Evolutionary conservation across 192 early-diverging fungal species (phyloP).

Genomic region (Backusella luteola): DNA sequence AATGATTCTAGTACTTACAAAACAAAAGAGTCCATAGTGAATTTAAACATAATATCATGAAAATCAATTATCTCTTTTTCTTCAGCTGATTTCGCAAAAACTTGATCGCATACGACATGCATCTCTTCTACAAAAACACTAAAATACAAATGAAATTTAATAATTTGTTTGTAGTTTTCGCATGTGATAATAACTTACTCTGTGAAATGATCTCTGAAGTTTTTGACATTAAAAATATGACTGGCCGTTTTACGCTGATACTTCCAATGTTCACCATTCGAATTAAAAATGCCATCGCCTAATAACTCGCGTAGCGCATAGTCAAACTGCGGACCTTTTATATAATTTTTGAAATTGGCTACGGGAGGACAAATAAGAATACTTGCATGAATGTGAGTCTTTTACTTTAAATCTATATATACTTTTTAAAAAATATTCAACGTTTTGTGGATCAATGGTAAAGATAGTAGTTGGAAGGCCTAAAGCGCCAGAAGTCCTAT

Average conservation of each 20-base stretch:
- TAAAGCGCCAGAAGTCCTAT: slow-evolving; percentile 17
- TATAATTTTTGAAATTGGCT: slow-evolving; percentile 39
- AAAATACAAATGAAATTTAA: background rate
- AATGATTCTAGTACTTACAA: slow-evolving; percentile 22
- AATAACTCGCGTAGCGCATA: slow-evolving; percentile 48
- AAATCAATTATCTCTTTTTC: slow-evolving; percentile 35
- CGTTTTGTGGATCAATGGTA: slow-evolving; percentile 27
- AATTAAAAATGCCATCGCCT: slow-evolving; percentile 70
- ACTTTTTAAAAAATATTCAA: slow-evolving; percentile 41
- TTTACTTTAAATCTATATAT: background rate
- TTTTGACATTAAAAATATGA: slow-evolving; percentile 39
- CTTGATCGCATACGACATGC: slow-evolving; percentile 6
- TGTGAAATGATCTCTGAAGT: slow-evolving; percentile 37
- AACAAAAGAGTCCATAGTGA: slow-evolving; percentile 48
- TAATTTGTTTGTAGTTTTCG: background rate
- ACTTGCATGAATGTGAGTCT: background rate
- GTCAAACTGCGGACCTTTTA: slow-evolving; percentile 40
- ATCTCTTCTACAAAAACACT: slow-evolving; percentile 37
- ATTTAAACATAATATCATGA: slow-evolving; percentile 44
- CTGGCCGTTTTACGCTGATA: slow-evolving; percentile 52
- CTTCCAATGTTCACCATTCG: slow-evolving; percentile 66
- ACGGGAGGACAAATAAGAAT: background rate
- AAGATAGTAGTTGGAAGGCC: slow-evolving; percentile 20
- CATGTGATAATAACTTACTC: slow-evolving; percentile 20
- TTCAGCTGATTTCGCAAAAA: slow-evolving; percentile 31